These are phyloP conservation scores for Lasiosphaeris hirsuta DNA, from an alignment of 495 filamentous ascomycete genomes.

Conservation along the genomic window DNA sequence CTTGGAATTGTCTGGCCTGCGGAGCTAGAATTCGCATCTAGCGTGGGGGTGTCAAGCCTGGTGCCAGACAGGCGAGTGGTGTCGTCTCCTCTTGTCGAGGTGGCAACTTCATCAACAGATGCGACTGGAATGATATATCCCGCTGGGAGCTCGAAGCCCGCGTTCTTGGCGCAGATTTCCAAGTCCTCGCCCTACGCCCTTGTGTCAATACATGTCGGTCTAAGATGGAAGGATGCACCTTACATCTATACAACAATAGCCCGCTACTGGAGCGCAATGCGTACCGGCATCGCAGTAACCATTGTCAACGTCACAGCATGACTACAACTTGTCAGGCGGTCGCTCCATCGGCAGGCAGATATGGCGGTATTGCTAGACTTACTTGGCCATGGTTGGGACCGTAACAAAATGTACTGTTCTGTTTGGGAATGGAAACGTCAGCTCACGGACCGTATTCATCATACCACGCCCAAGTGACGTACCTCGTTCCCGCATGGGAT, in stretches of 20 bases:
- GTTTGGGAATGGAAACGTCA: not conserved
- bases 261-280: slow-evolving; percentile 41
- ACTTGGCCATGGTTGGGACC: slow-evolving; percentile 36
- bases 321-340: slow-evolving; percentile 23
- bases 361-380: not conserved
- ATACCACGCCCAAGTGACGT: not conserved
- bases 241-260: slow-evolving; percentile 42
- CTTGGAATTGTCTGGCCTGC: not conserved
- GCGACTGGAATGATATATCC: not conserved
- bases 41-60: too few species aligned
- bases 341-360: not conserved
- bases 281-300: slow-evolving; percentile 37
- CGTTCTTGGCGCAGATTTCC: slow-evolving; percentile 33
- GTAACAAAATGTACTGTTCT: slow-evolving; percentile 34
- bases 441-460: not conserved
- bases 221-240: not conserved
- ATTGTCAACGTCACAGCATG: slow-evolving; percentile 37
- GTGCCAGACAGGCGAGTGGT: too few species aligned
- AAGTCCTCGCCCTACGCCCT: slow-evolving; percentile 35
- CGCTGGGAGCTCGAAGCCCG: slow-evolving; percentile 31
- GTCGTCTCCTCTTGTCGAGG: too few species aligned
- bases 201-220: not conserved
- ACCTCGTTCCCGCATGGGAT: slow-evolving; percentile 31
- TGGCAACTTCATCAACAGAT: not conserved
- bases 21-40: not conserved